Percentiles rank a stretch among this genome's conserved stretches.
Evolutionary conservation across 768 basidiomycete species (phyloP).

Genomic region (Myochromella boudieri): DNA sequence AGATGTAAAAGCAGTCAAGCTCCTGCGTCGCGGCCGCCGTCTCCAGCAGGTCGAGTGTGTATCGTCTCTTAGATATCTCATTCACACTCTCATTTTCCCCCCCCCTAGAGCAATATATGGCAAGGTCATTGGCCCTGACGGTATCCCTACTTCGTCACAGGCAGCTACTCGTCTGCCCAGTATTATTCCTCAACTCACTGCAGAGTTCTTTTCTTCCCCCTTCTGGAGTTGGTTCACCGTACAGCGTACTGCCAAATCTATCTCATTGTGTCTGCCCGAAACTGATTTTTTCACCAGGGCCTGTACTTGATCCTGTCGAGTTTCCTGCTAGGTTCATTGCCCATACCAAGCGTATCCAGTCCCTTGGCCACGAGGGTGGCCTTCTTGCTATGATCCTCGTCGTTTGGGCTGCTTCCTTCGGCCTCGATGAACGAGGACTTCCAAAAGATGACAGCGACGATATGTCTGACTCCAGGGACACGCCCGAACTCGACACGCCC

Average conservation of each 20-base stretch:
- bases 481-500: conserved; percentile 19
- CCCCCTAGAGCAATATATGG: conserved; percentile 71
- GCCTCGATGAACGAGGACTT: conserved; percentile 75
- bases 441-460: conserved; percentile 36
- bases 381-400: conserved; percentile 80
- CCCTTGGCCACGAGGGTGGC: conserved; percentile 70
- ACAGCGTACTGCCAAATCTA: conserved; percentile 57
- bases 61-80: conserved; percentile 1
- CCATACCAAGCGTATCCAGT: conserved; percentile 58
- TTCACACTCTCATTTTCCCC: conserved; percentile 9
- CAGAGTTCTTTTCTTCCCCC: conserved; percentile 78
- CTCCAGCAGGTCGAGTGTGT: conserved; percentile 84
- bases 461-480: conserved; percentile 12
- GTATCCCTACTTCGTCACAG: conserved; percentile 31
- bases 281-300: conserved; percentile 49
- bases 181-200: conserved; percentile 69
- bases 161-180: conserved; percentile 43
- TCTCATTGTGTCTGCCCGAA: background rate
- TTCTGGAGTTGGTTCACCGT: conserved; percentile 86
- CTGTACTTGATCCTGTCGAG: conserved; percentile 79
- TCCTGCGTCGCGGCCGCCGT: conserved; percentile 74
- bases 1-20: conserved; percentile 86
- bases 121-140: conserved; percentile 52
- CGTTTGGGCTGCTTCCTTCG: conserved; percentile 89
- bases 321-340: conserved; percentile 73